Percentiles rank a stretch among this genome's conserved stretches.
Evolutionary conservation across 495 filamentous ascomycete genomes (phyloP).

Genomic region (Pyrenula aspistea): DNA sequence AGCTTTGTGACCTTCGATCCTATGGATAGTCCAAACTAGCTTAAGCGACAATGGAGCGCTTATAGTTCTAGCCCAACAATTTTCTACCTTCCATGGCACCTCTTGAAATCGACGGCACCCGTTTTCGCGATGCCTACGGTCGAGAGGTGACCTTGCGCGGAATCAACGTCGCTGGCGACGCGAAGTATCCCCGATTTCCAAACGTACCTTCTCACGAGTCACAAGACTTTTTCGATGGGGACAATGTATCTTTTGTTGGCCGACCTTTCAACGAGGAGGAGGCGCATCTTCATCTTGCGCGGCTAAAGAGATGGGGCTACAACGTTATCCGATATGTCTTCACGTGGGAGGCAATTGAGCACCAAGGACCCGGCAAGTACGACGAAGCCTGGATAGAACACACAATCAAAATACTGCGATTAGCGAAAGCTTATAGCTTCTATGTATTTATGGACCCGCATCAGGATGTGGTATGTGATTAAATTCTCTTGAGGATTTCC

Average conservation of each 20-base stretch:
- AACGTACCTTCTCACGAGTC: constrained; percentile 67
- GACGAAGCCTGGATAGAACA: constrained; percentile 89
- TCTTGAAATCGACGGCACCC: constrained; percentile 69
- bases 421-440: constrained; percentile 83
- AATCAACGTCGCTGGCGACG: constrained; percentile 58
- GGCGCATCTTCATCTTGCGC: constrained; percentile 76
- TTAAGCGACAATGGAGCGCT: too few species aligned
- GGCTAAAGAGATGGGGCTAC: constrained; percentile 79
- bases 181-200: constrained; percentile 62
- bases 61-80: too few species aligned
- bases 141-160: constrained; percentile 58
- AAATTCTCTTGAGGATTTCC: constrained; percentile 2
- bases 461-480: constrained; percentile 71
- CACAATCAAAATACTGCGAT: constrained; percentile 71
- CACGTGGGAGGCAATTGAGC: constrained; percentile 98
- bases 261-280: constrained; percentile 76
- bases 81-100: constrained; percentile 22
- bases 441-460: constrained; percentile 97
- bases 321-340: constrained; percentile 95
- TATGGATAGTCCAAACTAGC: too few species aligned
- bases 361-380: constrained; percentile 83
- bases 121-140: constrained; percentile 60
- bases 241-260: constrained; percentile 79
- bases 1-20: too few species aligned
- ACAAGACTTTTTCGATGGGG: constrained; percentile 82